A percentile compares a stretch with the other conserved stretches of the same genome.
Conservation (phyloP, 768 basidiomycete genomes). For the Rhodosporidiobolus sp. region DNA sequence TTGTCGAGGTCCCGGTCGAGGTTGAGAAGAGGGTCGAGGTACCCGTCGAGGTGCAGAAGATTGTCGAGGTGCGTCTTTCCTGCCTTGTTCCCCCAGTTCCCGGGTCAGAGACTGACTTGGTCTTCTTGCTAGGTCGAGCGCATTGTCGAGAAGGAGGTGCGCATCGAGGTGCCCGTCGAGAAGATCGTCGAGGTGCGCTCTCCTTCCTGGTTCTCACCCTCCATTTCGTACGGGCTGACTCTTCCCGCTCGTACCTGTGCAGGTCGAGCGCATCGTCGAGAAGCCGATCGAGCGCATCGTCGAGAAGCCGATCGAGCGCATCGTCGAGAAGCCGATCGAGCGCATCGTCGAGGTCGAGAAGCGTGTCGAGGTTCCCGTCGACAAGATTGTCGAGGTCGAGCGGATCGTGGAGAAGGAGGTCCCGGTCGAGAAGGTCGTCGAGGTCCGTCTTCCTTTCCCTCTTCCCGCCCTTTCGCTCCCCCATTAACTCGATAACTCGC, state of each 20-base stretch:
- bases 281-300: slow-evolving; percentile 48
- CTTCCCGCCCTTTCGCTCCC: too few species aligned
- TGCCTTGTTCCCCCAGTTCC: too few species aligned
- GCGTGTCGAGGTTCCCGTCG: slow-evolving; percentile 27
- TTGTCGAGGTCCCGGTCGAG: slow-evolving; percentile 39
- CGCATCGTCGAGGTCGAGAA: slow-evolving; percentile 48
- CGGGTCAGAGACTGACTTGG: slow-evolving; percentile 42
- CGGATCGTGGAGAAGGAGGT: too few species aligned
- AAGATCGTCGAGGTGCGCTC: slow-evolving; percentile 51
- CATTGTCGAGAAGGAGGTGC: too few species aligned
- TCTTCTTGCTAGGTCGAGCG: slow-evolving; percentile 44
- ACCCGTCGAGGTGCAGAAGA: slow-evolving; percentile 34
- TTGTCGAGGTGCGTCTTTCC: slow-evolving; percentile 50
- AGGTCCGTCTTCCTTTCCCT: slow-evolving; percentile 31
- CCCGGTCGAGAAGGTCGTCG: too few species aligned
- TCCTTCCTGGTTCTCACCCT: slow-evolving; percentile 32
- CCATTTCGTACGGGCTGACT: slow-evolving; percentile 48
- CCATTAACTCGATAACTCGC: too few species aligned
- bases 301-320: slow-evolving; percentile 8
- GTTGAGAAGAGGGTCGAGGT: background rate
- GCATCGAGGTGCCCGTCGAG: background rate
- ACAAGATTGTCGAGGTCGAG: slow-evolving; percentile 34
- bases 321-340: slow-evolving; percentile 24
- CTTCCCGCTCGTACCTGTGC: background rate
- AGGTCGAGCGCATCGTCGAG: slow-evolving; percentile 8